Evolutionary conservation across 371 early-diverging fungal genomes (phyloP).

Genomic region (Mucor mucedo): DNA sequence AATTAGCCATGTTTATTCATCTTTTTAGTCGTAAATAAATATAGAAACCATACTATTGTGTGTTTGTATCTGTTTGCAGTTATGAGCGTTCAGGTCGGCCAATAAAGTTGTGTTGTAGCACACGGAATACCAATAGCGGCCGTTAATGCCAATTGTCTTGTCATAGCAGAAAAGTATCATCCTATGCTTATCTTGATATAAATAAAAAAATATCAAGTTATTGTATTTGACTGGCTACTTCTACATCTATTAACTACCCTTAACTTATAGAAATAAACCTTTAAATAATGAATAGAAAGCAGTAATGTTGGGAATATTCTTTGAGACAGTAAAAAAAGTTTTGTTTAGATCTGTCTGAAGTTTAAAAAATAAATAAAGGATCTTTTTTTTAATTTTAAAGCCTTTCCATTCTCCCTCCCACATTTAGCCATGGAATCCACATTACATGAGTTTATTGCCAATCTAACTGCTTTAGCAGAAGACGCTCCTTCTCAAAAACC

Average conservation of each 20-base stretch:
- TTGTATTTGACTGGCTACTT: too few species aligned
- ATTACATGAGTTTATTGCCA: not conserved
- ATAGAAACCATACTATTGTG: not conserved
- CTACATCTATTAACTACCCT: not conserved
- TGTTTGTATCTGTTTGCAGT: not conserved
- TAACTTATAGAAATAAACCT: not conserved
- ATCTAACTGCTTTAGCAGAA: not conserved
- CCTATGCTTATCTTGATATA: too few species aligned
- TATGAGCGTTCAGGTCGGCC: too few species aligned
- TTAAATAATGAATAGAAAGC: not conserved
- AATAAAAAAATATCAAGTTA: too few species aligned
- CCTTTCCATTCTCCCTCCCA: not conserved
- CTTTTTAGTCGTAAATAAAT: not conserved
- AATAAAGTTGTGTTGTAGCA: too few species aligned
- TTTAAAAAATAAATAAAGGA: too few species aligned
- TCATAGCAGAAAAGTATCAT: too few species aligned
- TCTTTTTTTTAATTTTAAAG: constrained; percentile 1
- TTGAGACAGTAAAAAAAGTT: not conserved
- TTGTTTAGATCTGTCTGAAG: not conserved
- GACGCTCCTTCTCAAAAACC: not conserved
- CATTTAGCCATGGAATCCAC: not conserved
- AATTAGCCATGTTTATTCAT: constrained; percentile 11
- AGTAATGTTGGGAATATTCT: too few species aligned
- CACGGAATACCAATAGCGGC: too few species aligned
- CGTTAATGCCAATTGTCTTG: too few species aligned